Evolutionary conservation across 768 basidiomycete genomes (phyloP).

Genomic region (Amanita pseudoporphyria): DNA sequence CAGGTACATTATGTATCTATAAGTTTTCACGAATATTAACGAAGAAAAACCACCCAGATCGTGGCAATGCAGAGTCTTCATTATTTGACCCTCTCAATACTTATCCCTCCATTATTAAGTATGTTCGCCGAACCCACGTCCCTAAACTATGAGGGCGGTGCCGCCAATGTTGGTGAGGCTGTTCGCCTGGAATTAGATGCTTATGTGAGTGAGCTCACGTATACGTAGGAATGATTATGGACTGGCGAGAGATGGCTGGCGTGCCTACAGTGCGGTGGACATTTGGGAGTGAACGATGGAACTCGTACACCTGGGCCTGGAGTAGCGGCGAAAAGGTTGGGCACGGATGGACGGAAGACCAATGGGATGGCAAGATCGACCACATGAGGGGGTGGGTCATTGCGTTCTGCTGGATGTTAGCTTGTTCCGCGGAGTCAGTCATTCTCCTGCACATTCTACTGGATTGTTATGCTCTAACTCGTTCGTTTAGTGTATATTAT

Average conservation of each 20-base stretch:
- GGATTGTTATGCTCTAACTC: neutral
- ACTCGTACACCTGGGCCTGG: conserved; percentile 65
- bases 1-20: conserved; percentile 41
- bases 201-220: neutral
- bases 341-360: conserved; percentile 38
- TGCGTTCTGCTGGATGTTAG: conserved; percentile 76
- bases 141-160: conserved; percentile 66
- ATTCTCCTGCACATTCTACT: conserved; percentile 15
- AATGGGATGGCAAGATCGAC: conserved; percentile 66
- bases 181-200: neutral
- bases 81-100: conserved; percentile 79
- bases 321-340: conserved; percentile 72
- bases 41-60: conserved; percentile 45
- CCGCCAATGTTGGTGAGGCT: conserved; percentile 63
- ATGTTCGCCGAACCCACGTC: conserved; percentile 67
- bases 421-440: conserved; percentile 76
- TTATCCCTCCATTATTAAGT: conserved; percentile 72
- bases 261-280: conserved; percentile 62
- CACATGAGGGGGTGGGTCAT: conserved; percentile 86
- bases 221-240: conserved; percentile 77
- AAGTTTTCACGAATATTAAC: neutral
- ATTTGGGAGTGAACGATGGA: conserved; percentile 58
- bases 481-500: conserved; percentile 49
- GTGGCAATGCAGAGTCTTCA: conserved; percentile 89
- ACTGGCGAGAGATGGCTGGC: conserved; percentile 95